Evolutionary conservation across 2,329 filamentous ascomycete genomes (phyloP), one percentile per base, ranked within the genome.

Genomic region (Ophiostoma tasmaniense): DNA sequence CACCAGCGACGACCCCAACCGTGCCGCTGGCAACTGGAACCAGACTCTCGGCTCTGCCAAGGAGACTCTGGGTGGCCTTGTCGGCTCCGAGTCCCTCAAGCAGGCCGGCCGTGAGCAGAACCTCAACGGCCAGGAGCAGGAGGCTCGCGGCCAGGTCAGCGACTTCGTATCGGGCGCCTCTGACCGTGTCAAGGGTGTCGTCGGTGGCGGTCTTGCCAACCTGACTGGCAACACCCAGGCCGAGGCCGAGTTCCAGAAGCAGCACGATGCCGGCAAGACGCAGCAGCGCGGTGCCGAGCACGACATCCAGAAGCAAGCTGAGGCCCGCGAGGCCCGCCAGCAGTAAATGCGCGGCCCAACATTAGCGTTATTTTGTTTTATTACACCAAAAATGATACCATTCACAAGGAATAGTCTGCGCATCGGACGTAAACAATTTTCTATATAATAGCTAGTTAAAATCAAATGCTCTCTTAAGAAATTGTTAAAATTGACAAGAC

Each of bases 21-120:
- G 93, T 73, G 81, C 84, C 28, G 77, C 86, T 22, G 93, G 94
- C 61, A 84, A 84, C 22, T 96, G 90, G 88, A 92, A 97, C 81
- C 93, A 97, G 81, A 96, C 92, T 5, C 76, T 93, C n/a, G 94
- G 93, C 67, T 86, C 90, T 0, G 89, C 89, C 61, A 97, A 97
- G 82, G 92, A 97, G 77, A 82, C 88, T 4, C 72, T 95, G 0
- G 94, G 94, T 70, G 88, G 89, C 22, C 74, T 94, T 5, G 73
- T 94, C 33, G 94, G 93, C 71, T 88, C 86, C 72, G 89, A 95
- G 84, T 84, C 82, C 42, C 79, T 97, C 68, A 94, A 93, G 82
- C 83, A 87, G 65, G 77, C 88, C 30, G 94, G 94, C 5, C 86
- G 87, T 39, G 79, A 89, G 74, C 93, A 97, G 81, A 96, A 96